Conservation (phyloP, 1,284 basidiomycete genomes). For the Melampsora americana region DNA sequence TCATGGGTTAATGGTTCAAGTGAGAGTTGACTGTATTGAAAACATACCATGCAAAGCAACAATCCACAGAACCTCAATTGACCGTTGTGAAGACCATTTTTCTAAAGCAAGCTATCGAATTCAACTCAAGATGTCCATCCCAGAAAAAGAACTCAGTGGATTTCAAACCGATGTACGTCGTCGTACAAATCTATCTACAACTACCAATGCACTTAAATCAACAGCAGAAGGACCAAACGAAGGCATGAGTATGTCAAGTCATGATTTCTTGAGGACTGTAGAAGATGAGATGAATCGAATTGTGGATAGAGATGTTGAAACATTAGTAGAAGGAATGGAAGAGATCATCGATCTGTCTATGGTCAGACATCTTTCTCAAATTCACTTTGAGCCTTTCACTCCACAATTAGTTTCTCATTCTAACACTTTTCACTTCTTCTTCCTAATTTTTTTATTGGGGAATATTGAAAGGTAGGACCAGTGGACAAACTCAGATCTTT, state of each 20-base stretch:
- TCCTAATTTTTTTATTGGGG: background rate
- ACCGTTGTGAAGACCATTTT: no score
- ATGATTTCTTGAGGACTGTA: constrained; percentile 12
- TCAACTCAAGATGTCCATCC: constrained; percentile 10
- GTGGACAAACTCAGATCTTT: constrained; percentile 28
- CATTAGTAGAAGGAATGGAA: constrained; percentile 38
- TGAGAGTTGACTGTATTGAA: no score
- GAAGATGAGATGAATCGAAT: constrained; percentile 40
- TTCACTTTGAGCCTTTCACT: no score
- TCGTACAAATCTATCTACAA: constrained; percentile 29
- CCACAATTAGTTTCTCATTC: background rate
- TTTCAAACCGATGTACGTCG: constrained; percentile 42
- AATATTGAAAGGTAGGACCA: constrained; percentile 8
- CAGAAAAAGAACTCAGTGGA: constrained; percentile 20
- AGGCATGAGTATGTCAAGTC: constrained; percentile 19
- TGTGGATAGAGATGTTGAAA: constrained; percentile 39
- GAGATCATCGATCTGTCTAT: constrained; percentile 36
- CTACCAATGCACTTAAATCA: constrained; percentile 40
- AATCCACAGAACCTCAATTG: no score
- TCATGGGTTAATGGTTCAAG: no score
- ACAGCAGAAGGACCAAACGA: constrained; percentile 31
- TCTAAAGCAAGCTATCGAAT: no score
- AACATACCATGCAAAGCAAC: no score
- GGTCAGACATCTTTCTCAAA: background rate
- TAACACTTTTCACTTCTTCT: background rate